Evolutionary conservation across 805 yeast species (phyloP).

Genomic region (Lachancea quebecensis): DNA sequence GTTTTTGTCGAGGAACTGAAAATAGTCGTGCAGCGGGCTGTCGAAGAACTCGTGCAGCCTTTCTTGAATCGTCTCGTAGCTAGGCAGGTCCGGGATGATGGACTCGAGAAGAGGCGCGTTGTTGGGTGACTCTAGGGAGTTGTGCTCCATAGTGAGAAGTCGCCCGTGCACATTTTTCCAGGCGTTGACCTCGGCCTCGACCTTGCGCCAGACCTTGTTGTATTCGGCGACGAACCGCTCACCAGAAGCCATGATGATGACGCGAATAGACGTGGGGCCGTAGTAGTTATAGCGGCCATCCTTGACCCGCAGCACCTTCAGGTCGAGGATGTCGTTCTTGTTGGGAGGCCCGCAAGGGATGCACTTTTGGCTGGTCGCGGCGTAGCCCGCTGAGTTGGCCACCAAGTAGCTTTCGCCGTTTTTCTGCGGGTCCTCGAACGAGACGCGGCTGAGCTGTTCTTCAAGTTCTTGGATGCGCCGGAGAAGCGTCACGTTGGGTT

Average conservation of each 20-base stretch:
- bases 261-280: slow-evolving; percentile 30
- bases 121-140: slow-evolving; percentile 7
- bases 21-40: slow-evolving; percentile 6
- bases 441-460: neutral
- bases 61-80: slow-evolving; percentile 1
- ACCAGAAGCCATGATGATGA: slow-evolving; percentile 15
- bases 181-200: slow-evolving; percentile 21
- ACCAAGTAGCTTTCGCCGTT: no score
- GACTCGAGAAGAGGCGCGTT: slow-evolving; percentile 4
- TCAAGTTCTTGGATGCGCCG: slow-evolving; percentile 13
- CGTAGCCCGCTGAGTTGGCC: no score
- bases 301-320: slow-evolving; percentile 3
- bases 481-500: slow-evolving; percentile 23
- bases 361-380: no score
- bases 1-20: slow-evolving; percentile 3
- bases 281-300: slow-evolving; percentile 20
- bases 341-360: no score
- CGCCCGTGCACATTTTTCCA: slow-evolving; percentile 17
- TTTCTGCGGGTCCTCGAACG: no score
- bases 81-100: slow-evolving; percentile 6
- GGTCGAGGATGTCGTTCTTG: no score
- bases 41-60: slow-evolving; percentile 4
- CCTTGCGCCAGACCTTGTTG: slow-evolving; percentile 21
- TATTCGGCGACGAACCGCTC: slow-evolving; percentile 17
- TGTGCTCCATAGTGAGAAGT: slow-evolving; percentile 16